phyloP scores from a whole-genome alignment of 1,284 basidiomycete species.

The Naganishia sp. region DNA sequence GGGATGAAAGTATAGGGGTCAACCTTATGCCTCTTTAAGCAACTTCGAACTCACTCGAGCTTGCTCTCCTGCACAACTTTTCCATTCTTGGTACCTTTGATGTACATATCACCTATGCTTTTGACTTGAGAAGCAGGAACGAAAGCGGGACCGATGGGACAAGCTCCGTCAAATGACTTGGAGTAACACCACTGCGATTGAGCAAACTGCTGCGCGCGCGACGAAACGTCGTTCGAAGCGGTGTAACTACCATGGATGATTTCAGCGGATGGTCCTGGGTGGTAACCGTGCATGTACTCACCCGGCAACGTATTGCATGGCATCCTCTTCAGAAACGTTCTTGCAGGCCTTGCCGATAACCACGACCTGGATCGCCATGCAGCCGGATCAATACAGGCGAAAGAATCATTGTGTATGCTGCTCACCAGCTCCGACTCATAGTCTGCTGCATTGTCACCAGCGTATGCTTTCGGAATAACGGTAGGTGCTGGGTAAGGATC shows the following conservation, averaged over 20 bases:
- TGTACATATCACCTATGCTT: constrained; percentile 40
- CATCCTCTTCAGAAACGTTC: constrained; percentile 72
- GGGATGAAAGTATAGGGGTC: background rate
- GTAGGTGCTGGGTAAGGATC: constrained; percentile 46
- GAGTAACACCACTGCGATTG: constrained; percentile 51
- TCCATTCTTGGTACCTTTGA: constrained; percentile 48
- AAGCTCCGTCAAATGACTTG: constrained; percentile 54
- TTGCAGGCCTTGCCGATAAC: constrained; percentile 79
- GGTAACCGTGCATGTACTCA: constrained; percentile 44
- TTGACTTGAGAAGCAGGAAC: constrained; percentile 41
- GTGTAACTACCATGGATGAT: constrained; percentile 41
- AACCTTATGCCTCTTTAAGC: background rate
- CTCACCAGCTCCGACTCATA: constrained; percentile 81
- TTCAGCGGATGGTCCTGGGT: background rate
- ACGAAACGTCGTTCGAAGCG: constrained; percentile 54
- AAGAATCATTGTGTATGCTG: background rate
- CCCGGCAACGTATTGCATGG: constrained; percentile 76
- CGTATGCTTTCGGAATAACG: constrained; percentile 51
- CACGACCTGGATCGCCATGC: constrained; percentile 56
- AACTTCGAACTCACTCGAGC: constrained; percentile 43
- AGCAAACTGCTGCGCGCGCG: constrained; percentile 45
- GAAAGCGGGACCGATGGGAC: constrained; percentile 54
- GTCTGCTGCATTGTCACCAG: constrained; percentile 73
- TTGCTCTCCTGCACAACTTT: constrained; percentile 49
- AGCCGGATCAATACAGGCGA: background rate